A percentile compares a stretch with the other conserved stretches of the same genome.
Conservation (phyloP, 176 grass and related monocot species). For the Triticum dicoccoides region DNA sequence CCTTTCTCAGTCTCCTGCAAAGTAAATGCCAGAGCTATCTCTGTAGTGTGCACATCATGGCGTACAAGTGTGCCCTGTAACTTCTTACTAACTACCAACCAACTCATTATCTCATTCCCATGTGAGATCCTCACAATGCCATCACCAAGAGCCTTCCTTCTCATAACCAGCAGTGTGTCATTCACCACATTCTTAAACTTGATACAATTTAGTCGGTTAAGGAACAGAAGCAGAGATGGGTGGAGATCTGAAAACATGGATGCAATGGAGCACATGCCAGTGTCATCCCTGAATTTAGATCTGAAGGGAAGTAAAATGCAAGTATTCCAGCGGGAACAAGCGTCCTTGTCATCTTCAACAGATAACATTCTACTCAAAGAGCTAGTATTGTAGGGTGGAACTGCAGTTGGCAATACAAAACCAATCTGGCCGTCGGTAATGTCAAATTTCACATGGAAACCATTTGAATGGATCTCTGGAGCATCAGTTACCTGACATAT, state of each 20-base stretch:
- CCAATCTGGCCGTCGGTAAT: conserved; percentile 93
- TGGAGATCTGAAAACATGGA: conserved; percentile 99
- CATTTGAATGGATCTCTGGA: conserved; percentile 99
- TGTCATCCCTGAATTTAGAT: conserved; percentile 58
- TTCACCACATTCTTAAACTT: conserved; percentile 79
- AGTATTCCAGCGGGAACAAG: conserved; percentile 58
- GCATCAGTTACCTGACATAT: conserved; percentile 81
- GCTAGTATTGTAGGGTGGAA: conserved; percentile 57
- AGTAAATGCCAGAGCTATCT: conserved; percentile 91
- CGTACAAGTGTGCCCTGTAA: conserved; percentile 57
- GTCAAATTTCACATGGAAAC: conserved; percentile 97
- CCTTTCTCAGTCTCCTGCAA: conserved; percentile 65
- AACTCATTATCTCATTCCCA: conserved; percentile 80
- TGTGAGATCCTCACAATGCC: conserved; percentile 93
- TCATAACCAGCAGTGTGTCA: conserved; percentile 63
- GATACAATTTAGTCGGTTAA: conserved; percentile 80
- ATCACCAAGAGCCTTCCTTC: conserved; percentile 65
- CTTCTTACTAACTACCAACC: conserved; percentile 77
- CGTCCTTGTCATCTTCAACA: conserved; percentile 40
- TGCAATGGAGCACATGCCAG: conserved; percentile 58
- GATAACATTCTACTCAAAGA: conserved; percentile 56
- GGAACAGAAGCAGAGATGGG: conserved; percentile 88
- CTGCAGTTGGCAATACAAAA: conserved; percentile 86
- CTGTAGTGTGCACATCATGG: conserved; percentile 77
- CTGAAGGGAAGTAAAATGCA: conserved; percentile 91